Conservation (phyloP, 495 filamentous ascomycete genomes). For the Annulohypoxylon stygium region DNA sequence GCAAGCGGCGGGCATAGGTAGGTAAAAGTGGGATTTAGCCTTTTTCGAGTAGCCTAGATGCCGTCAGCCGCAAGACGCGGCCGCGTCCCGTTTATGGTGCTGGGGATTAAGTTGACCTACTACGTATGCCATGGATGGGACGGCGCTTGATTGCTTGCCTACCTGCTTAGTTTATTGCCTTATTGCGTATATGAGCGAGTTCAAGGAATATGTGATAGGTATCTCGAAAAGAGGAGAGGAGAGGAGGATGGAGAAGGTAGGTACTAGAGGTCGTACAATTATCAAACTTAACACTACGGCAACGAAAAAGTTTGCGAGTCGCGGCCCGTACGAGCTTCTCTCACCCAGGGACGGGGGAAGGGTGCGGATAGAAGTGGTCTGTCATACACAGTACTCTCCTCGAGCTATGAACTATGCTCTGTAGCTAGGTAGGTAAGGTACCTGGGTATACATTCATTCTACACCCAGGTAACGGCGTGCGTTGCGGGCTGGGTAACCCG, state of each 20-base stretch:
- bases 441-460: neutral
- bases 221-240: neutral
- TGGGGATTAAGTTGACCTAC: neutral
- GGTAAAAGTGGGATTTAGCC: slow-evolving; percentile 1
- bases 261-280: neutral
- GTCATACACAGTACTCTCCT: neutral
- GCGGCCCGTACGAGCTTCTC: neutral
- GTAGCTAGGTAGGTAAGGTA: neutral
- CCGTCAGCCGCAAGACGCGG: slow-evolving; percentile 41
- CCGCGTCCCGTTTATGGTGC: slow-evolving; percentile 15
- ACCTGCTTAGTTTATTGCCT: neutral
- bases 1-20: slow-evolving; percentile 12
- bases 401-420: neutral
- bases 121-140: neutral
- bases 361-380: slow-evolving; percentile 12
- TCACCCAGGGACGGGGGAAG: neutral
- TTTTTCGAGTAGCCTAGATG: slow-evolving; percentile 26
- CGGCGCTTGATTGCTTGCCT: neutral
- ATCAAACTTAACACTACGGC: slow-evolving; percentile 5
- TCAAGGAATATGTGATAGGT: neutral
- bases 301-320: neutral
- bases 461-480: neutral
- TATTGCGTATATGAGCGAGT: neutral
- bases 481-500: neutral
- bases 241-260: neutral